Conservation (phyloP, 2,329 filamentous ascomycete species). For the Neofusicoccum umdonicola region DNA sequence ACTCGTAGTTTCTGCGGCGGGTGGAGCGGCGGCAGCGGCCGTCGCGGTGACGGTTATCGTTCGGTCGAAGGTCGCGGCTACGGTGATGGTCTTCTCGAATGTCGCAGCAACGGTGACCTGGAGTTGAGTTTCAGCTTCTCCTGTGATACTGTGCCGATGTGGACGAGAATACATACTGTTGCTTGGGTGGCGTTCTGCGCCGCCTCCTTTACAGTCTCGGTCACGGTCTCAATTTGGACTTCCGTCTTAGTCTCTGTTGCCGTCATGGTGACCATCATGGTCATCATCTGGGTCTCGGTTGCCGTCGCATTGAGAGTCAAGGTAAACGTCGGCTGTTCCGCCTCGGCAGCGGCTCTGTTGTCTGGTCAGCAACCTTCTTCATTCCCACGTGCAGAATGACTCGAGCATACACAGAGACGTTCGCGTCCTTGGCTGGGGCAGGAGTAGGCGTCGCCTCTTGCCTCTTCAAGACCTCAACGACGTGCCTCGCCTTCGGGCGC, state of each 20-base stretch:
- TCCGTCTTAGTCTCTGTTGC: conserved; percentile 9
- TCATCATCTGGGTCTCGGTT: conserved; percentile 11
- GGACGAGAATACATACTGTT: not conserved
- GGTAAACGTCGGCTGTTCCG: conserved; percentile 6
- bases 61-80: not conserved
- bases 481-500: conserved; percentile 5
- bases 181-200: not conserved
- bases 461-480: not conserved
- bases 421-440: not conserved
- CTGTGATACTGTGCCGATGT: not conserved
- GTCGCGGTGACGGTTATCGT: not conserved
- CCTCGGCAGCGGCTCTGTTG: conserved; percentile 9
- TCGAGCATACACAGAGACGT: conserved; percentile 16
- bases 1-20: too few species aligned
- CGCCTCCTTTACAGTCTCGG: conserved; percentile 9
- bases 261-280: conserved; percentile 8
- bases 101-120: conserved; percentile 6
- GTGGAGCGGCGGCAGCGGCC: not conserved
- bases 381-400: too few species aligned
- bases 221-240: conserved; percentile 1
- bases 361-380: not conserved
- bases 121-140: not conserved
- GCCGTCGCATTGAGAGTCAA: not conserved
- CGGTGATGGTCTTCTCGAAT: conserved; percentile 12
- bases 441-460: not conserved